These are phyloP conservation scores for Garcia nutans DNA, from an alignment of 345 rosid species.

Conservation along the genomic window DNA sequence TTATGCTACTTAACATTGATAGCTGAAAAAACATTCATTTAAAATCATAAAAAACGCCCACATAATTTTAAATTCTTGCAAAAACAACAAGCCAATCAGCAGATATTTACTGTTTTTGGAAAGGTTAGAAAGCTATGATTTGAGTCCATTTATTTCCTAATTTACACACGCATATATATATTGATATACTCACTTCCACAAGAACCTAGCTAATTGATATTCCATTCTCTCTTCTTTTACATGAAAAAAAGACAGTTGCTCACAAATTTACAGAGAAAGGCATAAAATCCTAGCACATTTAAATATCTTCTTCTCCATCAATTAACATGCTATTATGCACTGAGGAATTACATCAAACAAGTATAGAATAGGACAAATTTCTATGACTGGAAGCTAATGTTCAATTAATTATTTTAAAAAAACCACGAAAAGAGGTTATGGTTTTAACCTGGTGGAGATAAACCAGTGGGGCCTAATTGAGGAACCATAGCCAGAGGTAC, in stretches of 20 bases:
- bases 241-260: no score
- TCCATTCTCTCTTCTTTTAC: no score
- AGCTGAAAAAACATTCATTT: background rate
- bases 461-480: slow-evolving; percentile 24
- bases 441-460: slow-evolving; percentile 40
- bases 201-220: no score
- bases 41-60: background rate
- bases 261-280: background rate
- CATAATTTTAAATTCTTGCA: background rate
- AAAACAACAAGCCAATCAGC: background rate
- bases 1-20: background rate
- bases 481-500: slow-evolving; percentile 19
- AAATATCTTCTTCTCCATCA: background rate
- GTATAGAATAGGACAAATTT: no score
- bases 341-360: background rate
- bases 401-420: background rate
- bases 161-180: background rate
- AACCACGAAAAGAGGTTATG: background rate
- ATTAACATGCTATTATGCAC: background rate
- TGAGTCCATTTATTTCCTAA: background rate
- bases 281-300: background rate
- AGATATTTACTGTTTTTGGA: no score
- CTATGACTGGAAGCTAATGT: background rate
- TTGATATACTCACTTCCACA: no score
- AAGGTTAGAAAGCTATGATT: no score